Percentiles rank a stretch among this genome's conserved stretches.
Conservation (phyloP, 2,329 filamentous ascomycete genomes). For the Coleophoma crateriformis region DNA sequence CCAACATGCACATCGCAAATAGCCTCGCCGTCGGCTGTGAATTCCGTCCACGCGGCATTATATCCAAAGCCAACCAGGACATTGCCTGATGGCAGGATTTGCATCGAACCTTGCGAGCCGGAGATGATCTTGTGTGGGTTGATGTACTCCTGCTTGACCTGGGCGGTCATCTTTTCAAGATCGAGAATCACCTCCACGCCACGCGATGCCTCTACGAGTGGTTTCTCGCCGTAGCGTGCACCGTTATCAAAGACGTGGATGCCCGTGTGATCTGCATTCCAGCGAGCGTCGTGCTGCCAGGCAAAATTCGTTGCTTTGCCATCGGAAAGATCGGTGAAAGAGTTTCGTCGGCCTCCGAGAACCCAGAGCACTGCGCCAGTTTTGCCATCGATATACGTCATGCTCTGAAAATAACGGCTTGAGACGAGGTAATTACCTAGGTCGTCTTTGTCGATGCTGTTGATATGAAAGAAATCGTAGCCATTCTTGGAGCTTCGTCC, state of each 20-base stretch:
- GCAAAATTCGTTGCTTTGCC: constrained; percentile 36
- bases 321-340: constrained; percentile 26
- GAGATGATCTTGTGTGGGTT: constrained; percentile 12
- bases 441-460: constrained; percentile 31
- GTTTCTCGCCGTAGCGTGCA: constrained; percentile 4
- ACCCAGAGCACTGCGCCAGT: constrained; percentile 39
- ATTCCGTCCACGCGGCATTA: constrained; percentile 8
- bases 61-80: constrained; percentile 11
- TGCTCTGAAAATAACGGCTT: constrained; percentile 34
- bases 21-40: constrained; percentile 19
- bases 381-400: constrained; percentile 35
- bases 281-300: constrained; percentile 43
- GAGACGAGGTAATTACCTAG: constrained; percentile 40
- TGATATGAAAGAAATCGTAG: constrained; percentile 28
- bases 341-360: constrained; percentile 36
- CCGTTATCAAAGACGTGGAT: constrained; percentile 11
- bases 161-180: constrained; percentile 8
- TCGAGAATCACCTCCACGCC: constrained; percentile 9
- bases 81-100: constrained; percentile 9
- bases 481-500: constrained; percentile 1
- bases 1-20: constrained; percentile 24
- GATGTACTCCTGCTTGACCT: constrained; percentile 3
- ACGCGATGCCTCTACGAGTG: constrained; percentile 1
- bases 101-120: constrained; percentile 12
- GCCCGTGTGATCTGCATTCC: constrained; percentile 5